A percentile compares a stretch with the other conserved stretches of the same genome.
phyloP scores from a whole-genome alignment of 257 asterid genomes.

The Capsicum rhomboideum region DNA sequence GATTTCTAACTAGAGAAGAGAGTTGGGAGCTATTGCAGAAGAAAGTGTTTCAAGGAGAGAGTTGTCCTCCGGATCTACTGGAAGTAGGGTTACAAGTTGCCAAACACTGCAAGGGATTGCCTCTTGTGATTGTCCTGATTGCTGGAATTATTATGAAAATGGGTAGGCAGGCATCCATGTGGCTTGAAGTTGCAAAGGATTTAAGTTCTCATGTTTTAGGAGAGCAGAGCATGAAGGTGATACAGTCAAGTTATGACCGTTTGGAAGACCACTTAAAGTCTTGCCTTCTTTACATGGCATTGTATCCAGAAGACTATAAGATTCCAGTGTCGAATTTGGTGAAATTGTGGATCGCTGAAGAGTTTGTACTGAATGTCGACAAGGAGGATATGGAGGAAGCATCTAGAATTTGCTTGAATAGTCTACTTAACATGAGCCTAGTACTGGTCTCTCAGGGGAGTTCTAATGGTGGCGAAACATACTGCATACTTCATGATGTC shows the following conservation, averaged over 20 bases:
- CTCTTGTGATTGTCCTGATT: not conserved
- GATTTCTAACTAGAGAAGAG: not conserved
- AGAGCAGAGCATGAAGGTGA: too few relatives aligned
- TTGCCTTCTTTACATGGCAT: not conserved
- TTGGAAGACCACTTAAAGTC: not conserved
- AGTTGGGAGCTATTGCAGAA: not conserved
- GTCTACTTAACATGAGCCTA: not conserved
- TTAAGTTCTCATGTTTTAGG: not conserved
- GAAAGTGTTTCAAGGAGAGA: not conserved
- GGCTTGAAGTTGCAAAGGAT: not conserved
- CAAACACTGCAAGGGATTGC: not conserved
- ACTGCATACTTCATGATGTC: not conserved
- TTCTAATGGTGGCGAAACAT: not conserved
- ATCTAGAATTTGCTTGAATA: not conserved
- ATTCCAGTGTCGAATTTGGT: not conserved
- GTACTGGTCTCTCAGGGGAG: not conserved
- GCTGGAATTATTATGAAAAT: not conserved
- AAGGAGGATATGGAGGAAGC: not conserved
- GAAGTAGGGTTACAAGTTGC: not conserved
- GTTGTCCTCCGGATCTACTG: not conserved
- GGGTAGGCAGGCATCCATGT: not conserved
- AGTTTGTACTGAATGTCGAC: not conserved
- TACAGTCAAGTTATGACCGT: not conserved
- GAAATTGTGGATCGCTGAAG: not conserved
- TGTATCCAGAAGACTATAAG: not conserved